Evolutionary conservation across 352 stramenopile genomes (phyloP).

Genomic region (Phytophthora megakarya): DNA sequence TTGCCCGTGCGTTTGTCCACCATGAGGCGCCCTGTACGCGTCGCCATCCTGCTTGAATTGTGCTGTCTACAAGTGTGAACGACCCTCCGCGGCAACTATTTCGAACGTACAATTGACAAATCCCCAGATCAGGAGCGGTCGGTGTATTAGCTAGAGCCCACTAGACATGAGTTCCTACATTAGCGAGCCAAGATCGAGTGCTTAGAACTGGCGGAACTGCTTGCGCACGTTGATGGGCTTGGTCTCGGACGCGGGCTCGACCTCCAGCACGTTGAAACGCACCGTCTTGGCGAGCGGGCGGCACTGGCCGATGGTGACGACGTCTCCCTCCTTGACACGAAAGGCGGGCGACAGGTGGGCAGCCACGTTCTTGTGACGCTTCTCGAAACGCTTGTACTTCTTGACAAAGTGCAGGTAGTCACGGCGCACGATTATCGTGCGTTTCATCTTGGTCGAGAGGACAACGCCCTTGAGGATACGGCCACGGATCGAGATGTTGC

Average conservation of each 20-base stretch:
- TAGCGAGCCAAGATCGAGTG: constrained; percentile 14
- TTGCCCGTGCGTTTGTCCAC: constrained; percentile 58
- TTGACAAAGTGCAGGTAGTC: constrained; percentile 99
- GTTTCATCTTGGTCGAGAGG: constrained; percentile 99
- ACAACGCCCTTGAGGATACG: constrained; percentile 98
- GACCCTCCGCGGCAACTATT: background rate
- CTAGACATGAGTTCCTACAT: background rate
- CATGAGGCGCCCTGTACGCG: constrained; percentile 57
- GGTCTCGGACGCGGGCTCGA: constrained; percentile 95
- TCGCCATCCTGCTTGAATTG: constrained; percentile 43
- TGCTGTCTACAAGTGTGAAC: no score
- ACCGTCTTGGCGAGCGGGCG: constrained; percentile 99
- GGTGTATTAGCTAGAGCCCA: constrained; percentile 27
- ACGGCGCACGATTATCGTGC: constrained; percentile 98
- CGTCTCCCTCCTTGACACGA: constrained; percentile 98
- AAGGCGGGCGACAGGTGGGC: constrained; percentile 98
- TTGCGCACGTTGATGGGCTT: constrained; percentile 98
- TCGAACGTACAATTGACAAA: background rate
- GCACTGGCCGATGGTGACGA: constrained; percentile 99
- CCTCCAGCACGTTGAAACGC: constrained; percentile 99
- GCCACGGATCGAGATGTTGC: constrained; percentile 99
- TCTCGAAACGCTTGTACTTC: constrained; percentile 99
- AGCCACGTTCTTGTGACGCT: constrained; percentile 99
- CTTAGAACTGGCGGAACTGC: constrained; percentile 99
- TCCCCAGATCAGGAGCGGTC: constrained; percentile 32